A percentile compares a stretch with the other conserved stretches of the same genome.
Conservation (phyloP, 257 asterid genomes). For the Solanum neorickii region DNA sequence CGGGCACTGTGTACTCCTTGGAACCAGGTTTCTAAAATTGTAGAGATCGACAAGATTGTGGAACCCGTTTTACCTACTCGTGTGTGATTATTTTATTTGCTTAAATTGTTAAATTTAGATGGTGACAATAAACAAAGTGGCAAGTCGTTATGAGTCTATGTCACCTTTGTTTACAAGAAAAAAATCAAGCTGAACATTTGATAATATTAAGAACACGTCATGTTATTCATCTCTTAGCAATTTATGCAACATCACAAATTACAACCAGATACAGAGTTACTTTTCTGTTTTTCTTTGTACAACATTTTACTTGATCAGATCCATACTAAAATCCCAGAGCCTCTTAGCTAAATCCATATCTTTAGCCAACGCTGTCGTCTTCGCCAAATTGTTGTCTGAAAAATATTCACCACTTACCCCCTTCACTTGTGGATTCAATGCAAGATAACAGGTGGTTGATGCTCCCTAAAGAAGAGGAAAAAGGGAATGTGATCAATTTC, state of each 20-base stretch:
- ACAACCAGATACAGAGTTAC: neutral
- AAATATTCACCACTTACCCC: constrained; percentile 63
- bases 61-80: neutral
- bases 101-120: neutral
- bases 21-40: no score
- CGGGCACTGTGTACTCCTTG: no score
- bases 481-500: neutral
- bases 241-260: neutral
- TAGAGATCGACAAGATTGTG: no score
- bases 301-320: constrained; percentile 15
- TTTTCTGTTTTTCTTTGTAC: neutral
- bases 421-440: constrained; percentile 59
- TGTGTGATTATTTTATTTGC: neutral
- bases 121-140: neutral
- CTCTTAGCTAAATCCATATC: constrained; percentile 44
- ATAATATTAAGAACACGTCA: neutral
- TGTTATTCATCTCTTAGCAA: neutral
- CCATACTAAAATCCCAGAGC: constrained; percentile 71
- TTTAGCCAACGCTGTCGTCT: constrained; percentile 19
- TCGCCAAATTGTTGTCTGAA: constrained; percentile 44
- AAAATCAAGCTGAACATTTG: neutral
- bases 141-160: neutral
- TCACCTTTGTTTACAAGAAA: neutral
- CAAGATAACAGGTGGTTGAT: constrained; percentile 64
- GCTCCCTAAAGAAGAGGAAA: constrained; percentile 41